Base-by-base conservation (phyloP, 169 alveolate genomes). In the Plasmodium reichenowi region DNA sequence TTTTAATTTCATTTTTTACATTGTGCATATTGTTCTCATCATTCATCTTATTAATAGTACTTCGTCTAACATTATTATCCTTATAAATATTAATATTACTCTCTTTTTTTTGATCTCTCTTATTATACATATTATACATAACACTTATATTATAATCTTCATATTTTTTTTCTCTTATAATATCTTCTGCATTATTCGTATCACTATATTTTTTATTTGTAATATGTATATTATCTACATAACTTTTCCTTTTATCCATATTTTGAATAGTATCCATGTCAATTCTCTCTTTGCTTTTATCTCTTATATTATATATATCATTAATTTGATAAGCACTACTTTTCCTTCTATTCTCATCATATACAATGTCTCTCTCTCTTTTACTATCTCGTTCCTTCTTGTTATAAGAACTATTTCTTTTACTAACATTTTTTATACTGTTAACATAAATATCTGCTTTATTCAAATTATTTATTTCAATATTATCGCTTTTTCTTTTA, bases 231-330 rank as follows among this genome's bases (percentile, higher is more conserved):
- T 56, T 56, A 12, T 70, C 60, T 24, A 20, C 9, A 47, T 70
- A 58, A 4, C 29, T 45, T 45, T 70, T 29, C 63, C 67, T 22
- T 62, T 15, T 17, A 62, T 71, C n/a, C 13, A 56, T 20, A 56
- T 71, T 50, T 0, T 56, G 48, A 13, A 20, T 13, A n/a, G 24
- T 47, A 45, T 59, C 63, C 7, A 12, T 58, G 15, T 52, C 67
- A 13, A 8, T 29, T 32, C 13, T 72, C 20, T 22, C 22, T 56
- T 56, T 56, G 6, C 5, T 29, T 29, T 17, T 72, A 3, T 20
- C 59, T 22, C 12, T 48, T 56, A 43, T 9, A 17, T 12, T 9
- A 10, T 38, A 24, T n/a, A 17, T 38, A 20, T 56, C 22, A 32
- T 32, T 2, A 6, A 32, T 32, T 32, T 32, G 45, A 32, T 32